A percentile compares a stretch with the other conserved stretches of the same genome.
These are phyloP conservation scores for Davidsoniella australis DNA, from an alignment of 2,329 filamentous ascomycete genomes.

Conservation along the genomic window DNA sequence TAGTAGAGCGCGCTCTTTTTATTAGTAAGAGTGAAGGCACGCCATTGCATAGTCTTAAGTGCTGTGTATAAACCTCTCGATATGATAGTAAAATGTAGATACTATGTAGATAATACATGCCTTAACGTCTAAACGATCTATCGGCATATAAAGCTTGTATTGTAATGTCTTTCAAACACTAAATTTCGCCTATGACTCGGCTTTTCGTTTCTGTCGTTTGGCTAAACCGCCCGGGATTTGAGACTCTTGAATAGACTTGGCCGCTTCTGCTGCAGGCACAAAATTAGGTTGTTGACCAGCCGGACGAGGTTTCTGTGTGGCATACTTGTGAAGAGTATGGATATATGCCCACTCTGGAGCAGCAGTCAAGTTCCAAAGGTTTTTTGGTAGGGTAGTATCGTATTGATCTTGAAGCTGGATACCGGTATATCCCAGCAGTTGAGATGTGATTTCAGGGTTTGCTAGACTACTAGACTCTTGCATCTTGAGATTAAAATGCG, in stretches of 20 bases:
- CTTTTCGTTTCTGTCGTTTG: slow-evolving; percentile 20
- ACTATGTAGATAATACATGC: too few relatives aligned
- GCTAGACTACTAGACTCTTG: slow-evolving; percentile 47
- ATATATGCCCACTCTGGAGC: slow-evolving; percentile 37
- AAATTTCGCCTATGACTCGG: slow-evolving; percentile 13
- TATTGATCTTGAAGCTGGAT: slow-evolving; percentile 39
- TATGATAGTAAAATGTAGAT: too few relatives aligned
- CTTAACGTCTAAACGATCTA: too few relatives aligned
- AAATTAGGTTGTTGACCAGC: slow-evolving; percentile 29
- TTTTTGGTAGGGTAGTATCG: slow-evolving; percentile 37
- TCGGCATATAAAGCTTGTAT: too few relatives aligned
- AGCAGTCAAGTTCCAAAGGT: slow-evolving; percentile 39
- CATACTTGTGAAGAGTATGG: slow-evolving; percentile 30
- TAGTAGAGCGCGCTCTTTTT: too few relatives aligned
- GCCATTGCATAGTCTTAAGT: too few relatives aligned
- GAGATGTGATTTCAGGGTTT: slow-evolving; percentile 57
- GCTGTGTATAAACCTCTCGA: too few relatives aligned
- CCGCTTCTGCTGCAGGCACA: slow-evolving; percentile 21
- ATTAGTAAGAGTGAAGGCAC: too few relatives aligned
- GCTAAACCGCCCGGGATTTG: slow-evolving; percentile 15
- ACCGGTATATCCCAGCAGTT: slow-evolving; percentile 51
- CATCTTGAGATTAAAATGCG: slow-evolving; percentile 65
- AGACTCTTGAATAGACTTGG: not conserved
- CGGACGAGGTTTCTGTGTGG: slow-evolving; percentile 26
- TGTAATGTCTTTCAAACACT: too few relatives aligned